Evolutionary conservation across 257 asterid genomes (phyloP), one percentile per base, ranked within the genome.

Genomic region (Nicotiana knightiana): DNA sequence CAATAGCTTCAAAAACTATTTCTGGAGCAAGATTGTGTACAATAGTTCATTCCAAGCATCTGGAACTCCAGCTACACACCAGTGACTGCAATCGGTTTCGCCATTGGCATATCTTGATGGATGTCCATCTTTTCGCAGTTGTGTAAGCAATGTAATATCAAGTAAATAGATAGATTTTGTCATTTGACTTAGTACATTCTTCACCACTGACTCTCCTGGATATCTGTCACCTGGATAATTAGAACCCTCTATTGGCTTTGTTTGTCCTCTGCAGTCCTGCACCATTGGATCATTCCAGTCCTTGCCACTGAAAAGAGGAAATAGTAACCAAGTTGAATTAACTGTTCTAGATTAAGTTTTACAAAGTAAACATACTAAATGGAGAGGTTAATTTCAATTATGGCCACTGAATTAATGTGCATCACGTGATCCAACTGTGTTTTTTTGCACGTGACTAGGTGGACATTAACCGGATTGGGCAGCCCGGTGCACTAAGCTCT

Each of bases 101-200:
- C 85, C 93, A 26, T 71, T 33, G 37, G 92, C 93, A 18, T 88
- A 86, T 2, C 58, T 88, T 5, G 95, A 87, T 11, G 98, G 98
- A 80, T 92, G 98, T 13, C 96, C 95, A 53, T 94, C 79, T 73
- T 73, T 48, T 7, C 79, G 79, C 1, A 92, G 64, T 75, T 86
- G 94, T n/a, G 97, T 91, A 12, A 94, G 91, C 61, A 84, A 59
- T 0, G 96, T 81, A 35, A 92, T 87, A 2, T 94, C 97, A n/a
- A 92, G 85, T 86, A 92, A 43, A 76, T 67, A 37, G 68, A 91
- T 93, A 5, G 89, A 81, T 65, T 76, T 86, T 65, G 62, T 85
- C 96, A 93, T 92, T 80, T 81, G 86, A 63, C 90, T 73, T 63
- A 91, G 59, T 46, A 90, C 92, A 6, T 81, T 88, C 57, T 91